Evolutionary conservation across 768 basidiomycete genomes (phyloP).

Genomic region (Suillus ampliporus): DNA sequence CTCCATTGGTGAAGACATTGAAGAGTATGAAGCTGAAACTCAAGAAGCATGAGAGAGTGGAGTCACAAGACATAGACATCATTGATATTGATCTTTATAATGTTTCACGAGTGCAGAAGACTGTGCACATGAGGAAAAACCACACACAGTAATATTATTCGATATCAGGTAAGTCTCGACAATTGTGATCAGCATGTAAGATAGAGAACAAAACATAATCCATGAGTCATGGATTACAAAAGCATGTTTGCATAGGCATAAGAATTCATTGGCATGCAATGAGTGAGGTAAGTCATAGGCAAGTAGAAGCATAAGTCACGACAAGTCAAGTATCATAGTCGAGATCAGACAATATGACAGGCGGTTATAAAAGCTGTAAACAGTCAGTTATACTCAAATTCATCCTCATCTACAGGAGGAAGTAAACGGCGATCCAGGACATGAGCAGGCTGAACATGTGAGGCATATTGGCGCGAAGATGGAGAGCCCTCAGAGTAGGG

Average conservation of each 20-base stretch:
- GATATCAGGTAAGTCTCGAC: neutral
- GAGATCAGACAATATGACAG: neutral
- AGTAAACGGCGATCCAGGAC: neutral
- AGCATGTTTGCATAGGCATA: neutral
- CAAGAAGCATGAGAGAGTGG: neutral
- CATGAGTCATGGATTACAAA: neutral
- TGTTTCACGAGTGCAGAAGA: neutral
- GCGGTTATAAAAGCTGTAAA: neutral
- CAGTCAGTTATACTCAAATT: constrained; percentile 4
- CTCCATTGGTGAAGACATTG: neutral
- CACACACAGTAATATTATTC: neutral
- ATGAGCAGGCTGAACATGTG: neutral
- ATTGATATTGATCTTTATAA: neutral
- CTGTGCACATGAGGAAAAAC: neutral
- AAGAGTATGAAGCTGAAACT: neutral
- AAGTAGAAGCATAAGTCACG: constrained; percentile 1
- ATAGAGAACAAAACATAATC: neutral
- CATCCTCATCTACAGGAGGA: neutral
- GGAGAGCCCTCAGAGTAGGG: constrained; percentile 5
- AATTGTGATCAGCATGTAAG: neutral
- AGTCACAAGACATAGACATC: neutral
- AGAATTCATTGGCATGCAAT: neutral
- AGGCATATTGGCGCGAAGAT: neutral
- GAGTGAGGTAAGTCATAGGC: neutral
- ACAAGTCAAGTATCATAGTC: neutral